Base-by-base conservation (phyloP, 371 early-diverging fungal species). In the Dichotomocladium elegans region DNA sequence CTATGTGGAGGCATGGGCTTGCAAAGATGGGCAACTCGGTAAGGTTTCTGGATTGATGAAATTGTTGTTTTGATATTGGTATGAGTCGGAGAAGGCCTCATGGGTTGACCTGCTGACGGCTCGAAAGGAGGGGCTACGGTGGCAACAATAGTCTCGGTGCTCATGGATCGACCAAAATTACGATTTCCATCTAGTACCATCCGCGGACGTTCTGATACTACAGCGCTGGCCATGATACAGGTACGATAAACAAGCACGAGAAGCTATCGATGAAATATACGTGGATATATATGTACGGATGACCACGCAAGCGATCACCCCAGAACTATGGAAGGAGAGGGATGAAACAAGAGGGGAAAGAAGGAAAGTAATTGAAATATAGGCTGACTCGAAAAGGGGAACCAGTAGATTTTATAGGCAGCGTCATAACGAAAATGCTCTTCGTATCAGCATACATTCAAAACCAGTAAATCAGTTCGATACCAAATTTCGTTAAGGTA, bases 81-180 rank as follows among this genome's bases (percentile, higher is more conserved):
- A n/a, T 14, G 19, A 30, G 15, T 29, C 31, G 11, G 31, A 5
- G 11, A 7, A 7, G 11, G 30, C 12, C 15, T 21, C 21, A 17
- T 11, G 11, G 12, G 25, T 30, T 25, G 28, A 14, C 27, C 11
- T 30, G 29, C 14, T 17, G 47, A 27, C 6, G 30, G 19, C 15
- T 50, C 15, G n/a, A n/a, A n/a, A 19, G 29, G 28, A 19, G 17
- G 21, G 29, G 10, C 37, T 27, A 25, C 15, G n/a, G 8, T 49
- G 15, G 28, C 51, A 17, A 53, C 53, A 24, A 53, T 45, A 8
- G 53, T 53, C 14, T 53, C 53, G 19, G 37, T 53, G 31, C 53
- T 53, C 28, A 45, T 25, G 31, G 53, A 53, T 25, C 53, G 45
- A 14, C 34, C 43, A 3, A 34, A n/a, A 11, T n/a, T n/a, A 12